Conservation (phyloP, 805 yeast genomes). For the Yamadazyma sp. region DNA sequence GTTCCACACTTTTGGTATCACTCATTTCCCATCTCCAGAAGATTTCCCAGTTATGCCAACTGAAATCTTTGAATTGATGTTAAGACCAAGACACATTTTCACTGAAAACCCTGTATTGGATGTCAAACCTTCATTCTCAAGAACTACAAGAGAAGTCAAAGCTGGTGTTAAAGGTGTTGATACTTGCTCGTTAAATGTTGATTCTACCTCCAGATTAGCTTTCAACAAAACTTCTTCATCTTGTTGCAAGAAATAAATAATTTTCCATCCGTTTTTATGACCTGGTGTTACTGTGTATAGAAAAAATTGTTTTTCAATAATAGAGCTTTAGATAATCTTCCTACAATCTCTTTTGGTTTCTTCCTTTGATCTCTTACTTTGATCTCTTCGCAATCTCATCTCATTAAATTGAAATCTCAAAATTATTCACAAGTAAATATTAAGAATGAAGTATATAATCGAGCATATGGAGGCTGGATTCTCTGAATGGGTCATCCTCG, state of each 20-base stretch:
- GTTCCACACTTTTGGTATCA: constrained; percentile 81
- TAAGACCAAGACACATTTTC: constrained; percentile 80
- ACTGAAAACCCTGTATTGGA: constrained; percentile 75
- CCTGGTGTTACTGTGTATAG: too few species aligned
- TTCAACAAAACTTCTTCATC: constrained; percentile 28
- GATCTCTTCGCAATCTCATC: not conserved
- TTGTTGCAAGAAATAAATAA: too few species aligned
- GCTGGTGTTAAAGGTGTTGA: constrained; percentile 31
- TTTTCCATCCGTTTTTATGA: too few species aligned
- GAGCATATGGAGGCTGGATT: constrained; percentile 98
- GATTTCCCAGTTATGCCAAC: constrained; percentile 91
- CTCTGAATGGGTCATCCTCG: constrained; percentile 93
- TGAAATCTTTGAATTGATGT: constrained; percentile 69
- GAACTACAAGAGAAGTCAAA: constrained; percentile 39
- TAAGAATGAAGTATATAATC: constrained; percentile 77
- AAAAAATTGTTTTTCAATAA: too few species aligned
- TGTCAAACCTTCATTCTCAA: constrained; percentile 58
- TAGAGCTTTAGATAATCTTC: too few species aligned
- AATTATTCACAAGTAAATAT: not conserved
- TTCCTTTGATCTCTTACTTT: too few species aligned
- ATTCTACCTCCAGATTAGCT: constrained; percentile 39
- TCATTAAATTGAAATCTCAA: too few species aligned
- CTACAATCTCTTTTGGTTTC: too few species aligned
- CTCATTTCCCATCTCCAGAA: constrained; percentile 87
- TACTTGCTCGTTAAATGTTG: constrained; percentile 33